A percentile compares a stretch with the other conserved stretches of the same genome.
Conservation (phyloP, 2,329 filamentous ascomycete species). For the Cryphonectria carpinicola region DNA sequence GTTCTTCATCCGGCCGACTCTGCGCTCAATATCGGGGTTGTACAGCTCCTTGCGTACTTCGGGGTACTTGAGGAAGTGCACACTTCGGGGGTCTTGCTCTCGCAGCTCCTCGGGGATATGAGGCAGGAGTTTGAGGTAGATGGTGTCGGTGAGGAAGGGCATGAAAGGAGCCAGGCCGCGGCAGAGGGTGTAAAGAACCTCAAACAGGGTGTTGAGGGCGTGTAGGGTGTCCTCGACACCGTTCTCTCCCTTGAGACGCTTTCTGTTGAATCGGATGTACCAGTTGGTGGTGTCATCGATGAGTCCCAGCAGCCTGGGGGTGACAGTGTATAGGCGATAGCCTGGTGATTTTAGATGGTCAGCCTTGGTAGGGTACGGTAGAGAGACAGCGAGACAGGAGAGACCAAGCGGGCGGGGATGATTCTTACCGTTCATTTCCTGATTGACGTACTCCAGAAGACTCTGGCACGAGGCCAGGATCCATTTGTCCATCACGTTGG, state of each 20-base stretch:
- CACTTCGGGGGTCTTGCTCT: constrained; percentile 76
- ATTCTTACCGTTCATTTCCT: constrained; percentile 79
- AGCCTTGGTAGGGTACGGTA: constrained; percentile 17
- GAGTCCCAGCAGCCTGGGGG: constrained; percentile 78
- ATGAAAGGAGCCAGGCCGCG: constrained; percentile 91
- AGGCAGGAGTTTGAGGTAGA: constrained; percentile 82
- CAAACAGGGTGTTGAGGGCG: constrained; percentile 91
- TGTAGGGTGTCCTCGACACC: constrained; percentile 85
- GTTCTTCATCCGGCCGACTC: constrained; percentile 88
- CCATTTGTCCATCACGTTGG: constrained; percentile 96
- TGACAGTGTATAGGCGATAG: constrained; percentile 87
- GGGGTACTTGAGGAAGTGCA: constrained; percentile 92
- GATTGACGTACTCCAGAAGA: constrained; percentile 86
- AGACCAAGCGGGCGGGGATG: background rate
- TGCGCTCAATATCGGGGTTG: constrained; percentile 81
- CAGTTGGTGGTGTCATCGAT: constrained; percentile 98
- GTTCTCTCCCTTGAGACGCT: constrained; percentile 86
- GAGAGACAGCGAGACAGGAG: background rate
- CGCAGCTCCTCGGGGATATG: constrained; percentile 74
- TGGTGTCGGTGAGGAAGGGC: constrained; percentile 92
- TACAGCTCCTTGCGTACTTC: constrained; percentile 88
- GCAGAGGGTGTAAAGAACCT: constrained; percentile 87
- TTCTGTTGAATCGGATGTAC: constrained; percentile 96
- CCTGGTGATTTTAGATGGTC: constrained; percentile 41
- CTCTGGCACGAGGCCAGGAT: constrained; percentile 92